Evolutionary conservation across 192 early-diverging fungal genomes (phyloP), one percentile per base, ranked within the genome.

Genomic region (Rhizophagus prolifer): DNA sequence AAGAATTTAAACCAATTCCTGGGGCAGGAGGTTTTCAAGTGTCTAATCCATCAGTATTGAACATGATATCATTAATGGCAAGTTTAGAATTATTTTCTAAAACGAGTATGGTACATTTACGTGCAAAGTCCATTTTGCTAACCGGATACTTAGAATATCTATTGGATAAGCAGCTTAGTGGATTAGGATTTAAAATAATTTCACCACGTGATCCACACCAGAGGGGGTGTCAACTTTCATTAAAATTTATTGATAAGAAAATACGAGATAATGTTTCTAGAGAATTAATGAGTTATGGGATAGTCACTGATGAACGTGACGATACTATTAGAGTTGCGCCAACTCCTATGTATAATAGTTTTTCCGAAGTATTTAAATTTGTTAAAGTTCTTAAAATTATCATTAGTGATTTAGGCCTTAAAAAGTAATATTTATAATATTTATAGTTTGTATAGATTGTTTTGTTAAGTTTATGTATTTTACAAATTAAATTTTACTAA

Each of bases 271-370:
- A 68, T 58, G 88, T 96, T 7, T 92, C 93, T 85, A 80, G 86
- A 0, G 87, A 78, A 0, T 83, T 98, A 76, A 69, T 79, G 26
- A 76, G 68, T 9, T 76, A 85, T 4, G 96, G 92, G 7, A 87
- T 97, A 9, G 86, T 97, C 50, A 89, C 90, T 25, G 97, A 99
- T 76, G 94, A 96, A 76, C 86, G 97, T 38, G 92, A 93, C 1
- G 90, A 95, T 86, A 93, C 93, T 41, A 95, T 99, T 75, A 87
- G 97, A 54, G 83, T 99, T 36, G 91, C 94, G 6, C 97, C 97
- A 12, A 88, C 88, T 19, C 96, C 97, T 19, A 84, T 99, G 34
- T 99, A 98, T 82, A 95, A 95, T 81, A 89, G 88, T 2, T 98
- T 94, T 81, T 80, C 70, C 36, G 97, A 99, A 67, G 94, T 96